Evolutionary conservation across 129 eudicot genomes (phyloP), one percentile per base, ranked within the genome.

Genomic region (Flaveria robusta): DNA sequence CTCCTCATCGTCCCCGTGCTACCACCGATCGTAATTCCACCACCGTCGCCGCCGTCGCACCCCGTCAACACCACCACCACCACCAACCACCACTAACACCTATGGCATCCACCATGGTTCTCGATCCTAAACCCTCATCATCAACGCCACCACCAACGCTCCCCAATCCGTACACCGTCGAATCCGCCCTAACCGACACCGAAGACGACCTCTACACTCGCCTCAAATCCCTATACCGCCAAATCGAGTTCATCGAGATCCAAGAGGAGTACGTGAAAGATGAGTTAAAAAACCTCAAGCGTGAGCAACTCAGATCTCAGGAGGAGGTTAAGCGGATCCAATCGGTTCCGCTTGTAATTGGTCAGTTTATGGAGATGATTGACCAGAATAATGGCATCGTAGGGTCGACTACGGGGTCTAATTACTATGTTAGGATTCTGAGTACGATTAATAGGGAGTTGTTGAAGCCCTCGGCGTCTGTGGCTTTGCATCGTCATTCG

Each of bases 291-390:
- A 92, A 92, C 62, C 96, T 92, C 68, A 87, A 86, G 34, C 95
- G 93, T 49, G 97, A 92, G 70, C 87, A 79, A 2, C 86, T 92
- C 0, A 85, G 91, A 10, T 88, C 96, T 1, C 97, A 89, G 23
- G 97, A 92, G 39, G 97, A 92, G 84, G 93, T 92, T 3, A 92
- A 92, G 72, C 80, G 96, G 83, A 92, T 92, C 82, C 97, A 92
- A 7, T 87, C 96, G n/a, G 97, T 92, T 7, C 97, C 97, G 2
- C 91, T 92, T 11, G 97, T 89, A 1, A 92, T 92, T 18, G 96
- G 96, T 5, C 97, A 92, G 81, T 92, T 92, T 79, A 87, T 92
- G 96, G 97, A 89, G 88, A 92, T 92, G 97, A 85, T 92, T 19
- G 96, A 92, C 39, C 82, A 79, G 71, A 89, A 92, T 68, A 86